A percentile compares a stretch with the other conserved stretches of the same genome.
Evolutionary conservation across 805 yeast genomes (phyloP).

Genomic region (Candida peoriensis): DNA sequence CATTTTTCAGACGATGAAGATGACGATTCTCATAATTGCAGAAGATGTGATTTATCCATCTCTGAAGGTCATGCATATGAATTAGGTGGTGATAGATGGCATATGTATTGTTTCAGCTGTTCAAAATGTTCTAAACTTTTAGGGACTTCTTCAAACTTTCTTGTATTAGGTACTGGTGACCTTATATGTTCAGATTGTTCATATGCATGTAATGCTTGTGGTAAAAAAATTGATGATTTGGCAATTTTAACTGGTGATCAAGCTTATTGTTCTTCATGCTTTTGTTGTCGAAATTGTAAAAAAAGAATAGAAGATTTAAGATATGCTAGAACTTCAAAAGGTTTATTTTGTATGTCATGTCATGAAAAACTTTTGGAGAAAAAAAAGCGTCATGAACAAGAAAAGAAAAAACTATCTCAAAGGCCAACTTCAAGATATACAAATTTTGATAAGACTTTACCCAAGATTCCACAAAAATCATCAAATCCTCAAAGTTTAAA

Average conservation of each 20-base stretch:
- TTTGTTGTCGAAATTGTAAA: conserved; percentile 84
- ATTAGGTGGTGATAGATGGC: conserved; percentile 94
- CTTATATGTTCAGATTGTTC: conserved; percentile 88
- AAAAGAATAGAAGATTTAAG: conserved; percentile 79
- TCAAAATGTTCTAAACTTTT: conserved; percentile 73
- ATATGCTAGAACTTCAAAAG: conserved; percentile 90
- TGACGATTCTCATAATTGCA: conserved; percentile 29
- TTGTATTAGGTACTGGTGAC: conserved; percentile 90
- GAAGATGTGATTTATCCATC: conserved; percentile 48
- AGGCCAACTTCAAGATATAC: conserved; percentile 11
- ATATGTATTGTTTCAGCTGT: conserved; percentile 86
- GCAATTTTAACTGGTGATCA: conserved; percentile 94
- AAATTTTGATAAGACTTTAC: conserved; percentile 18
- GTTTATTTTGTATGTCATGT: conserved; percentile 88
- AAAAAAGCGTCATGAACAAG: conserved; percentile 56
- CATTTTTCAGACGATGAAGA: conserved; percentile 13
- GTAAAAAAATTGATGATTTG: conserved; percentile 82
- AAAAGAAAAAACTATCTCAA: conserved; percentile 13
- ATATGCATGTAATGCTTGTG: conserved; percentile 83
- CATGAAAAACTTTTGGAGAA: conserved; percentile 78
- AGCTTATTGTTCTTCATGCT: conserved; percentile 89
- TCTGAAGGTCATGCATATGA: conserved; percentile 94
- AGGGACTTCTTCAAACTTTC: conserved; percentile 83
- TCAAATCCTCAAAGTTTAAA: conserved; percentile 2
- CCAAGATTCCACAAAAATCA: conserved; percentile 15